phyloP scores from a whole-genome alignment of 139 green algal genomes.

The Desmodesmus armatus region DNA sequence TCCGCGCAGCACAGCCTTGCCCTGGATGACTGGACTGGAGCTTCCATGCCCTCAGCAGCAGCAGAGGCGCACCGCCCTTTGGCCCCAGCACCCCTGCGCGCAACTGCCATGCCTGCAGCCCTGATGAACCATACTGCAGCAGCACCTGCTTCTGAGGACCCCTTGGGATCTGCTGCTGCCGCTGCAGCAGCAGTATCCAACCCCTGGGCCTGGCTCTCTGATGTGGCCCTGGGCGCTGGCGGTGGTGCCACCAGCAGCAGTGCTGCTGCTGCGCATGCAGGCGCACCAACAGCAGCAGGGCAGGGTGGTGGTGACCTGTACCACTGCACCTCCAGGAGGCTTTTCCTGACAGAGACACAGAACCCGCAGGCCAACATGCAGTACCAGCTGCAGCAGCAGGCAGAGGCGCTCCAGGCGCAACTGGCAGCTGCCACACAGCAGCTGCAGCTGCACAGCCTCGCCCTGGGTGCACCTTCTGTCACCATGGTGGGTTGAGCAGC shows the following conservation, averaged over 20 bases:
- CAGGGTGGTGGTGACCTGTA: too few relatives aligned
- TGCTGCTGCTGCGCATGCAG: constrained; percentile 3
- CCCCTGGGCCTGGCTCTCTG: neutral
- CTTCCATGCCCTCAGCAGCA: too few relatives aligned
- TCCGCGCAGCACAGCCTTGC: too few relatives aligned
- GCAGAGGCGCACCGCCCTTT: too few relatives aligned
- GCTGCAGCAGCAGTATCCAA: neutral
- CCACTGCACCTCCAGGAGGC: neutral
- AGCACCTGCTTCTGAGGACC: too few relatives aligned
- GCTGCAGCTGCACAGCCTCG: constrained; percentile 1
- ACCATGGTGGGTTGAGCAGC: neutral
- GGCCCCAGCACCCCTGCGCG: too few relatives aligned
- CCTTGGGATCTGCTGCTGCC: too few relatives aligned
- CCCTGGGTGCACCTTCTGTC: neutral
- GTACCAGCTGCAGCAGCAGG: neutral
- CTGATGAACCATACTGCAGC: too few relatives aligned
- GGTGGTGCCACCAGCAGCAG: neutral
- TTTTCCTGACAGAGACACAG: neutral
- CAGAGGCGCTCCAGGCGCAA: neutral
- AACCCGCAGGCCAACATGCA: neutral
- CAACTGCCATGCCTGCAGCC: too few relatives aligned
- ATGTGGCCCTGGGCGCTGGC: neutral
- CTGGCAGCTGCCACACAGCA: neutral
- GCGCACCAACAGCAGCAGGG: neutral
- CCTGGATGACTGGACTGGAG: too few relatives aligned